Percentiles rank a stretch among this genome's conserved stretches.
Evolutionary conservation across 2,329 filamentous ascomycete species (phyloP).

Genomic region (Penicillium sp.): DNA sequence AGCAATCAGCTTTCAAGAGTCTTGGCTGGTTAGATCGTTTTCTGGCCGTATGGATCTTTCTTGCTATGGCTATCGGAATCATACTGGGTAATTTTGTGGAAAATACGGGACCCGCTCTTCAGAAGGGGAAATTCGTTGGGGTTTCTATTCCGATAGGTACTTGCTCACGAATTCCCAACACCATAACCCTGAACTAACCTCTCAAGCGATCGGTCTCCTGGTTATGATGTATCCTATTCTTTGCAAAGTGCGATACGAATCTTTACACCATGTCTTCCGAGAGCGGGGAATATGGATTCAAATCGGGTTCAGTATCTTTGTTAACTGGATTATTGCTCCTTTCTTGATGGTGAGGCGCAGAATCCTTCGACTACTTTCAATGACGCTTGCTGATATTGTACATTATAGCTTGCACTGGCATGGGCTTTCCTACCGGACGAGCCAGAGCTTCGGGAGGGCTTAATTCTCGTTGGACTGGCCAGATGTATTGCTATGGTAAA

Average conservation of each 20-base stretch:
- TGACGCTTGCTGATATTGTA: not conserved
- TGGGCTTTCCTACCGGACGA: constrained; percentile 62
- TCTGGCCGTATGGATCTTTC: constrained; percentile 5
- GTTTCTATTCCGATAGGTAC: constrained; percentile 71
- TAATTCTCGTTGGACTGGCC: constrained; percentile 83
- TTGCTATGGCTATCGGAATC: constrained; percentile 65
- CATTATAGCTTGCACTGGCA: constrained; percentile 47
- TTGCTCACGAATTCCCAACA: constrained; percentile 22
- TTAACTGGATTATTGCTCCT: constrained; percentile 88
- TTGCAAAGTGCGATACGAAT: constrained; percentile 83
- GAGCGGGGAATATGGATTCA: constrained; percentile 74
- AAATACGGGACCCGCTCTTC: constrained; percentile 64
- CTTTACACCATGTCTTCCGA: constrained; percentile 69
- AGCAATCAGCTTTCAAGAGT: constrained; percentile 15
- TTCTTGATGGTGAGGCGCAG: constrained; percentile 71
- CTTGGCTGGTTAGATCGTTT: constrained; percentile 12
- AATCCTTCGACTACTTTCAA: not conserved
- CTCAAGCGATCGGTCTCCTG: constrained; percentile 74
- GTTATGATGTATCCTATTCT: constrained; percentile 96
- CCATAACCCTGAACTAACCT: not conserved
- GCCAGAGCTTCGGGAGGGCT: constrained; percentile 61
- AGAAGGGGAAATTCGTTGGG: constrained; percentile 74
- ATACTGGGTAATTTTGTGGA: constrained; percentile 77
- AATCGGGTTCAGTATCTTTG: constrained; percentile 72
- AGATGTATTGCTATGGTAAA: constrained; percentile 88